Evolutionary conservation across 768 basidiomycete genomes (phyloP), one percentile per base, ranked within the genome.

Genomic region (Cystobasidium tubakii): DNA sequence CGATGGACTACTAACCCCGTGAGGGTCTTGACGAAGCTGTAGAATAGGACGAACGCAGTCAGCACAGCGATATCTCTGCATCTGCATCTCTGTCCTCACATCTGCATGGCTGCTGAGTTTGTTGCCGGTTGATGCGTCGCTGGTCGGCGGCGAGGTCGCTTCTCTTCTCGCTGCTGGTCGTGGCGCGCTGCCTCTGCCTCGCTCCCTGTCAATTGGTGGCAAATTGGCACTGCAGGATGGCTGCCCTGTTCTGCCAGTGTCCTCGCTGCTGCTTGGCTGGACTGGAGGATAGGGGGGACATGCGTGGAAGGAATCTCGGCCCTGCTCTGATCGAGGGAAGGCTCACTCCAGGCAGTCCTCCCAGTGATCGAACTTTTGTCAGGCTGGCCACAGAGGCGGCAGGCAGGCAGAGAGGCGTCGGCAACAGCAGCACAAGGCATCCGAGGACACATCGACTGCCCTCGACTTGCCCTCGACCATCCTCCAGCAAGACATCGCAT

Each of bases 21-120:
- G 66, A 67, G 66, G 66, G 66, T 67, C 66, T 67, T 67, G 15
- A 67, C 66, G 66, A 67, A 67, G 66, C 66, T 67, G 66, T 44
- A 29, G 21, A 7, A 44, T 10, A 9, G 23, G 23, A n/a, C 19
- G 6, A 64, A 12, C 19, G n/a, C n/a, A n/a, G n/a, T n/a, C n/a
- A n/a, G n/a, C n/a, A n/a, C n/a, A n/a, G n/a, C n/a, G n/a, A n/a
- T n/a, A n/a, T n/a, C n/a, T n/a, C n/a, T n/a, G n/a, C n/a, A n/a
- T 57, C 42, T 42, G 42, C 42, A 42, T 42, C n/a, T n/a, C n/a
- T n/a, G n/a, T 42, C 21, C 25, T 29, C 62, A 9, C 62, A 63
- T 29, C 62, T 63, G 62, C 62, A 63, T 63, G 31, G 29, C 33
- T 25, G 33, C 21, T 27, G n/a, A n/a, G 6, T 6, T 54, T 54